A percentile compares a stretch with the other conserved stretches of the same genome.
phyloP scores from a whole-genome alignment of 768 basidiomycete species.

The Calocera cornea region DNA sequence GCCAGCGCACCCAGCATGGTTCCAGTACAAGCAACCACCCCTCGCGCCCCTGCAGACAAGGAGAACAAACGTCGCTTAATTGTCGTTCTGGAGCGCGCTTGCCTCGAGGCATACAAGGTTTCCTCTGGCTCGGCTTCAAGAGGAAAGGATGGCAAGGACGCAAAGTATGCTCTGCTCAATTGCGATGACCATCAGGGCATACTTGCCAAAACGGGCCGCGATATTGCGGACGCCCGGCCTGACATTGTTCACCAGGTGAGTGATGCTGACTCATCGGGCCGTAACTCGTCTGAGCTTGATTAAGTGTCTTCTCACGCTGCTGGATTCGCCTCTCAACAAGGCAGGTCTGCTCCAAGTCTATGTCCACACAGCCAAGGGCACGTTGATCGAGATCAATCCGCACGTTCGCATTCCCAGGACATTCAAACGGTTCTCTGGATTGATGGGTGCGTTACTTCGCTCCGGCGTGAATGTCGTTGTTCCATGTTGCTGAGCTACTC shows the following conservation, averaged over 20 bases:
- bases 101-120: slow-evolving; percentile 87
- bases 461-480: neutral
- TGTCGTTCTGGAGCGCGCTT: slow-evolving; percentile 87
- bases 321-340: slow-evolving; percentile 97
- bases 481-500: neutral
- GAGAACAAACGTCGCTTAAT: slow-evolving; percentile 51
- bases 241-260: slow-evolving; percentile 96
- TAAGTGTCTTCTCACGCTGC: slow-evolving; percentile 85
- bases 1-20: slow-evolving; percentile 46
- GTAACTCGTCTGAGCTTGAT: neutral
- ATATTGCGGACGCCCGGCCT: slow-evolving; percentile 97
- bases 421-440: slow-evolving; percentile 94
- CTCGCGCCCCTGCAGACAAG: slow-evolving; percentile 28
- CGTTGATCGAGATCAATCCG: slow-evolving; percentile 96
- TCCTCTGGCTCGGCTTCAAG: slow-evolving; percentile 38
- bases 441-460: slow-evolving; percentile 59
- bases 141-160: slow-evolving; percentile 38
- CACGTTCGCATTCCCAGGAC: slow-evolving; percentile 95
- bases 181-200: slow-evolving; percentile 99
- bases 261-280: slow-evolving; percentile 4
- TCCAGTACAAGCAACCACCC: slow-evolving; percentile 67
- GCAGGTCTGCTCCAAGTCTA: slow-evolving; percentile 93
- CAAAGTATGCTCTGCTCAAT: slow-evolving; percentile 92
- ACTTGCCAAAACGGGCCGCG: slow-evolving; percentile 89
- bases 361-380: slow-evolving; percentile 92